A percentile compares a stretch with the other conserved stretches of the same genome.
Evolutionary conservation across 805 yeast species (phyloP).

Genomic region (Teunomyces lycoperdinae): DNA sequence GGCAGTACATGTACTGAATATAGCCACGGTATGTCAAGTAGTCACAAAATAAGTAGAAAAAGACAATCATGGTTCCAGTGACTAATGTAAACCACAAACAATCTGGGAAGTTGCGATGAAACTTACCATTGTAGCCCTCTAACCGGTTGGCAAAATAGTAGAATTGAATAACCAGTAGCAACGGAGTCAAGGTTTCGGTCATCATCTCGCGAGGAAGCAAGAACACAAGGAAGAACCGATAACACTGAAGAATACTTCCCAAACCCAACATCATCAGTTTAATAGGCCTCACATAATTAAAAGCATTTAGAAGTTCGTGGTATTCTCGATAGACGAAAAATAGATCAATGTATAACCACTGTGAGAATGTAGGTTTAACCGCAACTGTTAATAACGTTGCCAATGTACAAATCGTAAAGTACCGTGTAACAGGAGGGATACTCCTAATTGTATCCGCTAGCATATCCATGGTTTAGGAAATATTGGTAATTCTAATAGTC

Average conservation of each 20-base stretch:
- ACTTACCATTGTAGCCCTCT: constrained; percentile 44
- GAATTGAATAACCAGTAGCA: constrained; percentile 53
- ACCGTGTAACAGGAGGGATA: constrained; percentile 64
- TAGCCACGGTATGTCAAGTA: constrained; percentile 24
- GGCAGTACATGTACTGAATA: constrained; percentile 15
- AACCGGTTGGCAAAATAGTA: constrained; percentile 56
- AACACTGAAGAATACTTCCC: constrained; percentile 29
- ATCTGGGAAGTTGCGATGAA: constrained; percentile 51
- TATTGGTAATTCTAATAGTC: not conserved
- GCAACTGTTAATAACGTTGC: constrained; percentile 19
- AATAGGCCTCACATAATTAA: not conserved
- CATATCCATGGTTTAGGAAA: not conserved
- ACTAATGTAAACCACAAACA: constrained; percentile 53
- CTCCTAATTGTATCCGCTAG: constrained; percentile 20
- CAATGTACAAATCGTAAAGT: constrained; percentile 48
- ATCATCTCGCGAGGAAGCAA: constrained; percentile 40
- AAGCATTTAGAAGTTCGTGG: not conserved
- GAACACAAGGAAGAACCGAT: constrained; percentile 50
- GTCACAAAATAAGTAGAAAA: constrained; percentile 10
- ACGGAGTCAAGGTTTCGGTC: constrained; percentile 22
- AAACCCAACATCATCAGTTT: not conserved
- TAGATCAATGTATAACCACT: not conserved
- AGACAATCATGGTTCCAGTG: constrained; percentile 46
- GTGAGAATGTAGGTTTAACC: not conserved
- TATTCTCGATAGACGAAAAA: not conserved